phyloP scores from a whole-genome alignment of 2,329 filamentous ascomycete species.

The Hawksworthiomyces lignivorus region DNA sequence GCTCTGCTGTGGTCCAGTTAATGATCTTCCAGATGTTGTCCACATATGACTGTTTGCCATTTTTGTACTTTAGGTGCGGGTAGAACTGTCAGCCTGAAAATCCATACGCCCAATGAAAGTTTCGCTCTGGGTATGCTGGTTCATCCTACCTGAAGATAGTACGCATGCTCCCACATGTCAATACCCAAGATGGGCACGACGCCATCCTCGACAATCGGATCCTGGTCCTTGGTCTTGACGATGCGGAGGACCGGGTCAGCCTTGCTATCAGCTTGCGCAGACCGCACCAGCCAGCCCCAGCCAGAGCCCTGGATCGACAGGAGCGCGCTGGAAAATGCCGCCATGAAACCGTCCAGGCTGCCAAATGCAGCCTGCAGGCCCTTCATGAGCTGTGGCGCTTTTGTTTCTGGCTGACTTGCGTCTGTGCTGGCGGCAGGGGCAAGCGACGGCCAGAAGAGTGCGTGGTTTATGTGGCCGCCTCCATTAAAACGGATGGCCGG shows the following conservation, averaged over 20 bases:
- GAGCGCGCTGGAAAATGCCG: constrained; percentile 58
- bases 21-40: constrained; percentile 71
- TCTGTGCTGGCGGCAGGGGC: constrained; percentile 50
- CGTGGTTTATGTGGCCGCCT: constrained; percentile 60
- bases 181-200: constrained; percentile 65
- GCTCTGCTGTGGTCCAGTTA: constrained; percentile 66
- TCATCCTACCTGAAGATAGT: constrained; percentile 69
- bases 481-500: constrained; percentile 60
- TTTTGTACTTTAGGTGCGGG: constrained; percentile 57
- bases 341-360: constrained; percentile 55
- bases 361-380: constrained; percentile 62
- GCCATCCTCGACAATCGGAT: constrained; percentile 59
- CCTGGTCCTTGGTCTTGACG: constrained; percentile 76
- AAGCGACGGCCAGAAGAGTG: constrained; percentile 64
- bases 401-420: constrained; percentile 45
- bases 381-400: constrained; percentile 35
- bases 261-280: constrained; percentile 36
- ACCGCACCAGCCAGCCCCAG: constrained; percentile 77
- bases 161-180: constrained; percentile 93
- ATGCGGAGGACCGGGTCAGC: constrained; percentile 63
- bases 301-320: constrained; percentile 73
- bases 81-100: not conserved
- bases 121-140: too few relatives aligned
- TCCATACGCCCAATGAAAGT: too few relatives aligned
- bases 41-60: constrained; percentile 66